Evolutionary conservation across 2,329 filamentous ascomycete species (phyloP).

Genomic region (Beauveria medogensis): DNA sequence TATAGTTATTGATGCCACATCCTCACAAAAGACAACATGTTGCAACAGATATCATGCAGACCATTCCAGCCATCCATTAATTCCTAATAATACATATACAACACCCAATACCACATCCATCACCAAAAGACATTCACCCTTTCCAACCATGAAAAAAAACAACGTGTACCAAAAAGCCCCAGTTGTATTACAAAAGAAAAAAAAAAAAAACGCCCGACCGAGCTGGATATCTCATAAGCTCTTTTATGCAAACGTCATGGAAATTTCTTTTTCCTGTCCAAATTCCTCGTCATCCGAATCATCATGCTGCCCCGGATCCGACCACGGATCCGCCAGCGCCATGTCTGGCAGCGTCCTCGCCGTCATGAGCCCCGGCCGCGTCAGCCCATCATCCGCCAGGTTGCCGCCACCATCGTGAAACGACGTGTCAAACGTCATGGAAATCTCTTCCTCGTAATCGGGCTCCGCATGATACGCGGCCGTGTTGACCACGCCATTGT

Average conservation of each 20-base stretch:
- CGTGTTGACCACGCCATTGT: slow-evolving; percentile 14
- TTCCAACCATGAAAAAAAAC: not conserved
- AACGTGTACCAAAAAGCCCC: not conserved
- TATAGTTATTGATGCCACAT: too few species aligned
- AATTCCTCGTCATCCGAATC: slow-evolving; percentile 60
- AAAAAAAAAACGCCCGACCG: slow-evolving; percentile 1
- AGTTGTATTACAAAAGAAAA: not conserved
- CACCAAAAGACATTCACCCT: not conserved
- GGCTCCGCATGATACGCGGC: slow-evolving; percentile 21
- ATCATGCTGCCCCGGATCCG: not conserved
- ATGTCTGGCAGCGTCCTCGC: slow-evolving; percentile 44
- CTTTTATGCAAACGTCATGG: slow-evolving; percentile 68
- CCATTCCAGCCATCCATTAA: not conserved
- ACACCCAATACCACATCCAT: not conserved
- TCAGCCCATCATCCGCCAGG: slow-evolving; percentile 22
- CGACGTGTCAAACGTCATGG: slow-evolving; percentile 66
- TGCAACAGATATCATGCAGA: not conserved
- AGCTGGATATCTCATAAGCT: not conserved
- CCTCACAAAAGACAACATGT: not conserved
- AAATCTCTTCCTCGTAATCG: slow-evolving; percentile 41
- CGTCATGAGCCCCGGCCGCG: slow-evolving; percentile 24
- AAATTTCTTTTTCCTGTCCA: slow-evolving; percentile 65
- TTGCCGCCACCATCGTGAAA: slow-evolving; percentile 34
- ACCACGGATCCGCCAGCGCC: slow-evolving; percentile 55
- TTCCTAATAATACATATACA: not conserved